These are phyloP conservation scores for Sclerotinia trifoliorum DNA, from an alignment of 2,329 filamentous ascomycete genomes.

Conservation along the genomic window DNA sequence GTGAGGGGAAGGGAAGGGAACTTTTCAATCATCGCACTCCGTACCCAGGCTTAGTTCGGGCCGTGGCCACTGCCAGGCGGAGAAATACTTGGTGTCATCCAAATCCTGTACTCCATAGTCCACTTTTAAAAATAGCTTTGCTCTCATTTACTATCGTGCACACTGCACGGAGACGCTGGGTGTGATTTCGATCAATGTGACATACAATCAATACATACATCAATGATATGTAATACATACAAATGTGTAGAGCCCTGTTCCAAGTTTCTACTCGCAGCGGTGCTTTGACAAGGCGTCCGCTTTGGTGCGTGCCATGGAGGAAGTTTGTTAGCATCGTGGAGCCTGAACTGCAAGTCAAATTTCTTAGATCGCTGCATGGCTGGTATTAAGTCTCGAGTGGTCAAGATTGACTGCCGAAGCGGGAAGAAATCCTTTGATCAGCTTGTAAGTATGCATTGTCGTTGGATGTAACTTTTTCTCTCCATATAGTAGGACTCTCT, in stretches of 20 bases:
- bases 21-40: neutral
- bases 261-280: neutral
- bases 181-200: neutral
- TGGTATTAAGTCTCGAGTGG: neutral
- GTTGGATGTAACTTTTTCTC: slow-evolving; percentile 5
- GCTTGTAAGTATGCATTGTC: neutral
- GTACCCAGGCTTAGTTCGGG: slow-evolving; percentile 1
- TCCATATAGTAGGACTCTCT: neutral
- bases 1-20: neutral
- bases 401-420: too few species aligned
- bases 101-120: neutral
- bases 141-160: neutral
- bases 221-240: too few species aligned
- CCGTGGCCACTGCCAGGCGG: neutral
- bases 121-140: slow-evolving; percentile 12
- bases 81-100: slow-evolving; percentile 11
- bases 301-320: too few species aligned
- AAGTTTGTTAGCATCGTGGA: neutral
- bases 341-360: neutral
- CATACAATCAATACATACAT: neutral
- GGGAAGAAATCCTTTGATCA: too few species aligned
- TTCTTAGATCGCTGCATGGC: neutral
- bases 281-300: neutral
- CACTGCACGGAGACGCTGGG: neutral
- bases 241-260: neutral